Percentiles rank a stretch among this genome's conserved stretches.
phyloP scores from a whole-genome alignment of 768 basidiomycete species.

The Agaricus bisporus region DNA sequence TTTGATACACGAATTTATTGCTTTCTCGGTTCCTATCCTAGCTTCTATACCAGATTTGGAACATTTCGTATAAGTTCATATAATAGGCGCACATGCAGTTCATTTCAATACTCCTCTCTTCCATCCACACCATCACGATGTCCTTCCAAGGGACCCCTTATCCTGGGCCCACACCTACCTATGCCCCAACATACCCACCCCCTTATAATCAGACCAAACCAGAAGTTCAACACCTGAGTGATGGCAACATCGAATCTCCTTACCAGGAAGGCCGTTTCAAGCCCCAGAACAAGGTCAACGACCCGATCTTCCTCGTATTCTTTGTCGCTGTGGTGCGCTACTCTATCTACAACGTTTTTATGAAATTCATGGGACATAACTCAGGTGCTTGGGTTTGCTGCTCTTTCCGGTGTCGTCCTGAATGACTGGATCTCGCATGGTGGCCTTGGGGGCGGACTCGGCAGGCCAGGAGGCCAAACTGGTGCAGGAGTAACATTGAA shows the following conservation, averaged over 20 bases:
- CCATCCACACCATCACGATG: conserved; percentile 1
- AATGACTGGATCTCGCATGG: conserved; percentile 54
- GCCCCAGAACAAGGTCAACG: conserved; percentile 65
- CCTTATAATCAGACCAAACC: conserved; percentile 17
- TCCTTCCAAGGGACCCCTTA: conserved; percentile 25
- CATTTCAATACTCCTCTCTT: neutral
- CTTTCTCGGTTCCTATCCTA: neutral
- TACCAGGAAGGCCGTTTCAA: conserved; percentile 60
- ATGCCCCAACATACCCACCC: conserved; percentile 26
- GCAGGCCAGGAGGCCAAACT: conserved; percentile 46
- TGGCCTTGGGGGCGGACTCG: conserved; percentile 71
- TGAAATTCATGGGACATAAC: neutral
- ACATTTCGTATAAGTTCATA: no score
- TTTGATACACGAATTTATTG: neutral
- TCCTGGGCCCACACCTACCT: conserved; percentile 35
- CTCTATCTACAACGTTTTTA: neutral
- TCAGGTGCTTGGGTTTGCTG: conserved; percentile 64
- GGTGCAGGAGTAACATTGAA: conserved; percentile 63
- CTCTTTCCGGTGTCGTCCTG: conserved; percentile 59
- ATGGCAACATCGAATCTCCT: conserved; percentile 39
- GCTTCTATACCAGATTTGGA: neutral
- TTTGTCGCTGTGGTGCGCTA: conserved; percentile 61
- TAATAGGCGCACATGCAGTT: no score
- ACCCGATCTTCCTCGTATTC: conserved; percentile 62
- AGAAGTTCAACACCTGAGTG: conserved; percentile 11